phyloP scores from a whole-genome alignment of 768 basidiomycete genomes.

The Boletus rubescentipes region DNA sequence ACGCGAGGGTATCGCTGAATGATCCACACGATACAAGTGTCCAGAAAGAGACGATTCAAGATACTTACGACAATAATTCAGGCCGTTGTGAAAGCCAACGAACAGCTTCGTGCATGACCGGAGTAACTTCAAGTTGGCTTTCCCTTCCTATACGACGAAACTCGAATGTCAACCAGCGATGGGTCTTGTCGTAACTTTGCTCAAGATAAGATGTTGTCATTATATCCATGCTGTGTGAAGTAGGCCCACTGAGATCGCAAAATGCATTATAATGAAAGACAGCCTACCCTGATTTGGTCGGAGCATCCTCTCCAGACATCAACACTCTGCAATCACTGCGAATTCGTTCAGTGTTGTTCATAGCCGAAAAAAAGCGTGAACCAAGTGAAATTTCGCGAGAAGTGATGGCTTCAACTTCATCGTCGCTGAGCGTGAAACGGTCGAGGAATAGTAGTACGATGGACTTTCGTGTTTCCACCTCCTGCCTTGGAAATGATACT shows the following conservation, averaged over 20 bases:
- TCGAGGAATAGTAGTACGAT: conserved; percentile 79
- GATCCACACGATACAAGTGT: not conserved
- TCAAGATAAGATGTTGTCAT: conserved; percentile 83
- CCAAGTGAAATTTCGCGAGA: conserved; percentile 80
- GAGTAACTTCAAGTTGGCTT: conserved; percentile 65
- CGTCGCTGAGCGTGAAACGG: conserved; percentile 78
- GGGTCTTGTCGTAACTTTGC: conserved; percentile 85
- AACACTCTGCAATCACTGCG: conserved; percentile 82
- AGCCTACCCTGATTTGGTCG: conserved; percentile 71
- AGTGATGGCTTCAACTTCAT: conserved; percentile 70
- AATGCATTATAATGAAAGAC: not conserved
- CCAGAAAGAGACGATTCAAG: not conserved
- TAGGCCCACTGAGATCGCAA: not conserved
- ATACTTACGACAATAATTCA: conserved; percentile 54
- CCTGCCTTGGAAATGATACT: conserved; percentile 45
- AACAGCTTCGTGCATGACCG: conserved; percentile 69
- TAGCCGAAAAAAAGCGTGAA: conserved; percentile 72
- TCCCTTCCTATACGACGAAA: conserved; percentile 79
- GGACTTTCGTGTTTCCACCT: conserved; percentile 66
- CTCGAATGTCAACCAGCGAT: conserved; percentile 82
- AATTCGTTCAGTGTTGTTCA: conserved; percentile 85
- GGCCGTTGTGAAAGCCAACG: conserved; percentile 72
- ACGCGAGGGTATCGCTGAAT: conserved; percentile 67
- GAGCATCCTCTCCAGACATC: conserved; percentile 81
- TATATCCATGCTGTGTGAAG: conserved; percentile 71